Evolutionary conservation across 1,284 basidiomycete genomes (phyloP).

Genomic region (Megacollybia platyphylla): DNA sequence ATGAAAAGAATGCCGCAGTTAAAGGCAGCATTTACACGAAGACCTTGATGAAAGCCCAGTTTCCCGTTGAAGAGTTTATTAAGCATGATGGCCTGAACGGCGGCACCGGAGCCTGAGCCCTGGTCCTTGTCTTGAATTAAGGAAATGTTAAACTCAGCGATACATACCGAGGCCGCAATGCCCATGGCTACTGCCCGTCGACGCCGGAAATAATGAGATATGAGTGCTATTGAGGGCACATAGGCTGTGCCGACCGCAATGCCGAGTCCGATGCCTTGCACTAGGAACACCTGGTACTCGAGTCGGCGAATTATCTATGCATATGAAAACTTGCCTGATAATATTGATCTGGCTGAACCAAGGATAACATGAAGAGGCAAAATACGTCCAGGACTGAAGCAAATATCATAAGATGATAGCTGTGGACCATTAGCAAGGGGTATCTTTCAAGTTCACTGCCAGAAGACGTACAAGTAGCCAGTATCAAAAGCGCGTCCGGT

Average conservation of each 20-base stretch:
- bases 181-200: slow-evolving; percentile 23
- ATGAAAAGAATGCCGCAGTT: slow-evolving; percentile 10
- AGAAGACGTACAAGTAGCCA: slow-evolving; percentile 4
- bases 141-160: not conserved
- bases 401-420: slow-evolving; percentile 1
- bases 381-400: slow-evolving; percentile 7
- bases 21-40: slow-evolving; percentile 12
- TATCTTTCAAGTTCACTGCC: not conserved
- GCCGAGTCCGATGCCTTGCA: slow-evolving; percentile 21
- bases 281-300: slow-evolving; percentile 11
- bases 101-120: slow-evolving; percentile 17
- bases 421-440: not conserved
- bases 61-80: slow-evolving; percentile 18
- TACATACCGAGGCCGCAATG: slow-evolving; percentile 15
- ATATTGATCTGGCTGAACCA: slow-evolving; percentile 15
- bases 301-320: not conserved
- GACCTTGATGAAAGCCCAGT: slow-evolving; percentile 18
- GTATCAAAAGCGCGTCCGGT: slow-evolving; percentile 4
- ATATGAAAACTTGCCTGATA: slow-evolving; percentile 11
- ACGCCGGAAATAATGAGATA: slow-evolving; percentile 18
- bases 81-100: slow-evolving; percentile 25
- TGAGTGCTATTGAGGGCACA: slow-evolving; percentile 18
- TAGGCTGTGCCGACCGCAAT: slow-evolving; percentile 20
- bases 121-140: not conserved
- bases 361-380: slow-evolving; percentile 13